These are phyloP conservation scores for Blastobotrys proliferans DNA, from an alignment of 1,139 yeast species.

Conservation along the genomic window DNA sequence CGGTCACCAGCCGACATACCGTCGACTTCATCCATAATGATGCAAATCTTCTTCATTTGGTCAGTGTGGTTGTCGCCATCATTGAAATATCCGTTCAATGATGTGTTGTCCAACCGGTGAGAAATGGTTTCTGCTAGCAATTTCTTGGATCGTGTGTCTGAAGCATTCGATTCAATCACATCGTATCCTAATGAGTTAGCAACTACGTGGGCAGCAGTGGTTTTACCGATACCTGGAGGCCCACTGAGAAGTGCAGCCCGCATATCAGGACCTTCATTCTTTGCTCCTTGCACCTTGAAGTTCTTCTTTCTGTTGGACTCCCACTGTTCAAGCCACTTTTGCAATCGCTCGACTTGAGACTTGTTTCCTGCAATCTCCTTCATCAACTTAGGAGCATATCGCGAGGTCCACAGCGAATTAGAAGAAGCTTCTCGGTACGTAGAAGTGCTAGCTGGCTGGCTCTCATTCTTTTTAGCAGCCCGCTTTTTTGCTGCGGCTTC, in stretches of 20 bases:
- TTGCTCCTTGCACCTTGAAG: constrained; percentile 49
- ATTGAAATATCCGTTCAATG: constrained; percentile 74
- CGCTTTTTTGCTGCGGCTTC: constrained; percentile 18
- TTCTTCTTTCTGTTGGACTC: constrained; percentile 50
- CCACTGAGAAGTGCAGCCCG: constrained; percentile 88
- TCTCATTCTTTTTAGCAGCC: constrained; percentile 2
- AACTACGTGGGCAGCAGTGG: constrained; percentile 82
- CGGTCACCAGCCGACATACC: constrained; percentile 99
- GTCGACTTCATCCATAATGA: constrained; percentile 98
- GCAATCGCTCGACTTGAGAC: constrained; percentile 61
- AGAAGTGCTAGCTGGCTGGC: neutral
- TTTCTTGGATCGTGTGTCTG: constrained; percentile 85
- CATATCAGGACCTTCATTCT: constrained; percentile 49
- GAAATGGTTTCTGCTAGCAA: constrained; percentile 64
- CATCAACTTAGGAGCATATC: constrained; percentile 77
- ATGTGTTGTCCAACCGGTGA: constrained; percentile 72
- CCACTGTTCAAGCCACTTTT: constrained; percentile 80
- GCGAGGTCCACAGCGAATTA: constrained; percentile 73
- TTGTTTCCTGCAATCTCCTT: constrained; percentile 90
- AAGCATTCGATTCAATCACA: constrained; percentile 84
- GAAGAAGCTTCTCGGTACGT: constrained; percentile 18
- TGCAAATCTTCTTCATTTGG: constrained; percentile 54
- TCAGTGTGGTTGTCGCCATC: constrained; percentile 24
- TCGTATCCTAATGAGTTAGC: constrained; percentile 78
- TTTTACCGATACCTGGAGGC: constrained; percentile 97